phyloP scores from a whole-genome alignment of 2,329 filamentous ascomycete species.

The Penicillium sp. region DNA sequence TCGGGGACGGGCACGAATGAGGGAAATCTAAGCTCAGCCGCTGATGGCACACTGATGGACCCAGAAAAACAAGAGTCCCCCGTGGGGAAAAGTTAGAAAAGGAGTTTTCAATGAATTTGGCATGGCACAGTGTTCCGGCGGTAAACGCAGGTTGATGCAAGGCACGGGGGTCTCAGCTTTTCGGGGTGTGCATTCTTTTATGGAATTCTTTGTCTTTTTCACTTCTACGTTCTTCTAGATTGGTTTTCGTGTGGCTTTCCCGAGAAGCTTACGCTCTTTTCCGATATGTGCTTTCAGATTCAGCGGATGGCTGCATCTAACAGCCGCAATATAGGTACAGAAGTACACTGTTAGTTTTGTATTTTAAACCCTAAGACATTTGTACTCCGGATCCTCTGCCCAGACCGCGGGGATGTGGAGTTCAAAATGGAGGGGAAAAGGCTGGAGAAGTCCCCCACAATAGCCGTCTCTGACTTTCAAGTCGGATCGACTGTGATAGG shows the following conservation, averaged over 20 bases:
- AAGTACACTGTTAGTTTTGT: background rate
- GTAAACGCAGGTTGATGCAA: background rate
- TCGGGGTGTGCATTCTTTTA: too few species aligned
- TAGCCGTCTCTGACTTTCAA: too few species aligned
- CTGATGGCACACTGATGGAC: slow-evolving; percentile 5
- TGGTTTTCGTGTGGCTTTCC: background rate
- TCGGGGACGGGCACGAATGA: slow-evolving; percentile 9
- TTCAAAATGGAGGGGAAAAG: background rate
- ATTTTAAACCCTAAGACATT: background rate
- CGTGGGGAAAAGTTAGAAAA: background rate
- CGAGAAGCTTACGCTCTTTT: background rate
- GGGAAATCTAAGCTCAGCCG: slow-evolving; percentile 2
- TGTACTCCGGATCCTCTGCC: background rate
- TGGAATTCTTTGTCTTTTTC: background rate
- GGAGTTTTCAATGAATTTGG: background rate
- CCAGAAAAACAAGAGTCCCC: background rate
- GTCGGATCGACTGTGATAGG: background rate
- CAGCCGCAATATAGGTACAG: background rate
- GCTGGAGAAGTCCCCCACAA: background rate
- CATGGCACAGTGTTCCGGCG: background rate
- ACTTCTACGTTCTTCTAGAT: background rate
- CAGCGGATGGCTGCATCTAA: background rate
- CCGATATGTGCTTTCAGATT: background rate
- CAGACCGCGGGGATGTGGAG: background rate
- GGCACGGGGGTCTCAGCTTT: background rate